Percentiles rank a stretch among this genome's conserved stretches.
Evolutionary conservation across 2,329 filamentous ascomycete genomes (phyloP).

Genomic region (Penicillium sp.): DNA sequence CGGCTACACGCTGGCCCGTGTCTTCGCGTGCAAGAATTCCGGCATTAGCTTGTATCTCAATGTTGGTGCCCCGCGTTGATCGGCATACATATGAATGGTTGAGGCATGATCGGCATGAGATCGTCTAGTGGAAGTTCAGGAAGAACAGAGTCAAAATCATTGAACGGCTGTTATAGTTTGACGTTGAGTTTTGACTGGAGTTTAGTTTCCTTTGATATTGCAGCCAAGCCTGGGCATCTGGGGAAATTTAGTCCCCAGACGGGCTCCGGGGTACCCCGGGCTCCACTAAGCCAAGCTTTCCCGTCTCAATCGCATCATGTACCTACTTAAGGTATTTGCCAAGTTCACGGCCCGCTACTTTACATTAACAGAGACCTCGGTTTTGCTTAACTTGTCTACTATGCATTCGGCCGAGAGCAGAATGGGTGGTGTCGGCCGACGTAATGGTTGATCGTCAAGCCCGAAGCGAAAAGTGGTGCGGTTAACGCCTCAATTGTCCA

Average conservation of each 20-base stretch:
- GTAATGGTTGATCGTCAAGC: background rate
- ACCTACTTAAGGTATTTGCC: background rate
- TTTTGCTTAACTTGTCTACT: background rate
- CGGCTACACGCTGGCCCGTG: background rate
- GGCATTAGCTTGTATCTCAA: slow-evolving; percentile 12
- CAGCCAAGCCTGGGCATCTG: background rate
- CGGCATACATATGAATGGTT: background rate
- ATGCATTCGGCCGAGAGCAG: background rate
- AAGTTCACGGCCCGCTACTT: background rate
- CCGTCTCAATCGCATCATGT: background rate
- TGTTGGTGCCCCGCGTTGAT: background rate
- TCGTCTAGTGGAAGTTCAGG: background rate
- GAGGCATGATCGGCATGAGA: background rate
- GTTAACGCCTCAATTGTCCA: background rate
- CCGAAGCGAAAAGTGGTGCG: background rate
- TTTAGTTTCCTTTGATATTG: too few species aligned
- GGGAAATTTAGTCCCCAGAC: background rate
- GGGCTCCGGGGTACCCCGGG: background rate
- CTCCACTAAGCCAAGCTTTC: background rate
- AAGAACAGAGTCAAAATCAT: background rate
- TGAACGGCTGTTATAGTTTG: background rate
- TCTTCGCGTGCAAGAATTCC: slow-evolving; percentile 1
- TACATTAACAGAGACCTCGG: background rate
- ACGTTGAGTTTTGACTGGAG: background rate
- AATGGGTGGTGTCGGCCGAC: background rate